These are phyloP conservation scores for Daldinia bambusicola DNA, from an alignment of 495 filamentous ascomycete species.

Conservation along the genomic window DNA sequence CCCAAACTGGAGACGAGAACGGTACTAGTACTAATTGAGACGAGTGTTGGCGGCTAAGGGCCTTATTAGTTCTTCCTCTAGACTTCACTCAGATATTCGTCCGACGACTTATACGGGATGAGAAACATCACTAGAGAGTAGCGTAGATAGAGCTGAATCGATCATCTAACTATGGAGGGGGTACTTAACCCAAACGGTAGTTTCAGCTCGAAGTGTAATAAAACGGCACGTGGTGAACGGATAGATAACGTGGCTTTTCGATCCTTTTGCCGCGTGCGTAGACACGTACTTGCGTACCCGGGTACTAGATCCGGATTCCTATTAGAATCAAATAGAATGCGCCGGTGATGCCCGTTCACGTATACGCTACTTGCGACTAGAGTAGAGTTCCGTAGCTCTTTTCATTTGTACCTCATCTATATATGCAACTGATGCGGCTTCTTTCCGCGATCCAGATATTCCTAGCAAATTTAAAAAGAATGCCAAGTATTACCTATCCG, in stretches of 20 bases:
- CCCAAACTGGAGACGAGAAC: constrained; percentile 36
- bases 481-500: neutral
- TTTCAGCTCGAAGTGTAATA: neutral
- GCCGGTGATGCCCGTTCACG: neutral
- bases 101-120: neutral
- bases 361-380: constrained; percentile 5
- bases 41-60: neutral
- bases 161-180: neutral
- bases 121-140: neutral
- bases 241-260: constrained; percentile 3
- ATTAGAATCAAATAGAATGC: neutral
- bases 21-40: constrained; percentile 30
- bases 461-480: neutral
- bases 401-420: neutral
- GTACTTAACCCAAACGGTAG: no score
- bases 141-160: no score
- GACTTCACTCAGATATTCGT: neutral
- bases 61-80: constrained; percentile 1
- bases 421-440: neutral
- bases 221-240: neutral
- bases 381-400: neutral
- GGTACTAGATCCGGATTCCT: neutral
- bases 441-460: neutral
- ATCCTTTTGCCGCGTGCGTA: neutral
- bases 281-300: neutral